Evolutionary conservation across 108 stramenopile genomes (phyloP).

Genomic region (Cyclotella choctawhatcheeana): DNA sequence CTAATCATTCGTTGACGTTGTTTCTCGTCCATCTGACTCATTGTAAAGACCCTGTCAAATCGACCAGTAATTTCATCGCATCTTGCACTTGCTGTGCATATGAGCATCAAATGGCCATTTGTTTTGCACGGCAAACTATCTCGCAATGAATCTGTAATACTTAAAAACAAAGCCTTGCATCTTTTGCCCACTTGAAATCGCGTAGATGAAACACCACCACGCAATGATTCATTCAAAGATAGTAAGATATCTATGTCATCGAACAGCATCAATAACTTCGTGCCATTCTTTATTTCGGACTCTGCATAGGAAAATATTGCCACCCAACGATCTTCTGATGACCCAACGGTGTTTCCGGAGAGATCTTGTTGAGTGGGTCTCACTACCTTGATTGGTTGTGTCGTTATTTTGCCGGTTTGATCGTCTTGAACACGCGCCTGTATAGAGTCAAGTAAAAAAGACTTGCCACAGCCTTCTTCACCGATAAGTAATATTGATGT

Average conservation of each 20-base stretch:
- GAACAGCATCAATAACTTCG: slow-evolving; percentile 62
- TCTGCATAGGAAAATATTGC: slow-evolving; percentile 59
- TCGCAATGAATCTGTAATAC: slow-evolving; percentile 46
- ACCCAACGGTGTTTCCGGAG: slow-evolving; percentile 60
- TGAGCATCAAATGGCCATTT: slow-evolving; percentile 48
- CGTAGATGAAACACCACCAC: background rate
- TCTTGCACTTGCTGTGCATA: slow-evolving; percentile 60
- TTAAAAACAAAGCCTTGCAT: slow-evolving; percentile 44
- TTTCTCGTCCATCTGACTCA: slow-evolving; percentile 52
- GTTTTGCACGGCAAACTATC: background rate
- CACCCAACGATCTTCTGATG: slow-evolving; percentile 67
- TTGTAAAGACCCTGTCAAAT: slow-evolving; percentile 56
- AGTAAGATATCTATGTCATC: slow-evolving; percentile 75
- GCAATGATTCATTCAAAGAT: slow-evolving; percentile 40
- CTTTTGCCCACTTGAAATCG: slow-evolving; percentile 35
- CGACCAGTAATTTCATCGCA: slow-evolving; percentile 50
- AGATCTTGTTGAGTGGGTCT: slow-evolving; percentile 63
- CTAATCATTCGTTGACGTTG: slow-evolving; percentile 54
- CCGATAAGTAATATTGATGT: slow-evolving; percentile 61
- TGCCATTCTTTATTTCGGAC: slow-evolving; percentile 1
- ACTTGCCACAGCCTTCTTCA: slow-evolving; percentile 78
- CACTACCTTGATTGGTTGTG: slow-evolving; percentile 56
- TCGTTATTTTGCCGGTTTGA: no score
- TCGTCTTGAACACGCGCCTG: slow-evolving; percentile 11
- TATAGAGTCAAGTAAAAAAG: slow-evolving; percentile 65